These are phyloP conservation scores for Zasmidium citrigriseum DNA, from an alignment of 2,329 filamentous ascomycete genomes.

Conservation along the genomic window DNA sequence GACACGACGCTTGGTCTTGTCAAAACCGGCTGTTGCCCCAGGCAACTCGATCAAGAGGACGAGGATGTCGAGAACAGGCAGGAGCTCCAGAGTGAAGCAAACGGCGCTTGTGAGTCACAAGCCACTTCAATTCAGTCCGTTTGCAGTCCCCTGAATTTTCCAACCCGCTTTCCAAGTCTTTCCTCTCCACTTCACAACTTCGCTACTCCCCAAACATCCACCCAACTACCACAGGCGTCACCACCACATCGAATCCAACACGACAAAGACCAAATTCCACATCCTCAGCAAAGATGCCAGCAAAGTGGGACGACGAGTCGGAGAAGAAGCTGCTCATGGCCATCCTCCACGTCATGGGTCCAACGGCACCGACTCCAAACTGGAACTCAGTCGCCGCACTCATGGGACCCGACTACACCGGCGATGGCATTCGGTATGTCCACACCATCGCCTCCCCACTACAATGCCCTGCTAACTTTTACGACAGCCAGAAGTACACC, in stretches of 20 bases:
- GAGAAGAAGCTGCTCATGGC: conserved; percentile 7
- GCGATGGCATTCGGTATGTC: neutral
- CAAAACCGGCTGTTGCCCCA: no score
- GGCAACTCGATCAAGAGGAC: no score
- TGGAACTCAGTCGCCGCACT: conserved; percentile 3
- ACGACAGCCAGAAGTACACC: conserved; percentile 3
- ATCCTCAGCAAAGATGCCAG: neutral
- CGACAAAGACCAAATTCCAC: neutral
- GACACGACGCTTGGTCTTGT: no score
- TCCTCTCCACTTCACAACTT: neutral
- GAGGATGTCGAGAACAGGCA: no score
- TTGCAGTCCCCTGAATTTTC: no score
- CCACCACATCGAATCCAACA: neutral
- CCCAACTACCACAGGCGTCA: neutral
- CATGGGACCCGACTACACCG: conserved; percentile 4
- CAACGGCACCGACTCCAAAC: neutral
- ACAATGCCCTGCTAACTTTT: neutral
- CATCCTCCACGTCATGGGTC: conserved; percentile 7
- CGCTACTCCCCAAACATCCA: neutral
- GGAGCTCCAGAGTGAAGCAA: no score
- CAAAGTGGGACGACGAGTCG: conserved; percentile 7
- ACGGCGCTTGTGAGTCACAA: no score
- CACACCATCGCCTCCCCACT: neutral
- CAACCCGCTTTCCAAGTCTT: neutral
- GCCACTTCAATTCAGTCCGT: no score